These are phyloP conservation scores for Penicillium cataractarum DNA, from an alignment of 495 filamentous ascomycete species.

Conservation along the genomic window DNA sequence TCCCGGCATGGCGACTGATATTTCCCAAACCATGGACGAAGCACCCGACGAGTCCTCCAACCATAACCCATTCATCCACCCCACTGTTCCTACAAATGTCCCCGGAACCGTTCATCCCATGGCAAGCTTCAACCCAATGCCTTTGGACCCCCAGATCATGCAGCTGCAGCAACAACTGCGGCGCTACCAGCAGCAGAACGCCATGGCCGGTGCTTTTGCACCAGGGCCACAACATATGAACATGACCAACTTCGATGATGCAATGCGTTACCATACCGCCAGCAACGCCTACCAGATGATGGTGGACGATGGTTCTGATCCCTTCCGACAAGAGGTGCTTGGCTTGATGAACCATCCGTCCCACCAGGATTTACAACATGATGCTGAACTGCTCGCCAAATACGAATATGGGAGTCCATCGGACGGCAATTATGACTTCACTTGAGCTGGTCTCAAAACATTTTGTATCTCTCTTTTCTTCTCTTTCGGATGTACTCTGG, in stretches of 20 bases:
- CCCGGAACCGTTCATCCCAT: constrained; percentile 41
- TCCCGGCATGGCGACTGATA: constrained; percentile 11
- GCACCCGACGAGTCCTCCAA: constrained; percentile 31
- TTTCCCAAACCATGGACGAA: constrained; percentile 40
- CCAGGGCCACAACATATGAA: constrained; percentile 35
- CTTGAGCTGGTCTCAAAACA: constrained; percentile 26
- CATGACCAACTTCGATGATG: constrained; percentile 43
- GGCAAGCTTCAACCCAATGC: constrained; percentile 43
- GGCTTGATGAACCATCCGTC: constrained; percentile 45
- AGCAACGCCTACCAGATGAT: constrained; percentile 50
- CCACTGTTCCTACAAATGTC: constrained; percentile 29
- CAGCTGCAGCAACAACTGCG: constrained; percentile 45
- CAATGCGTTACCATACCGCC: constrained; percentile 43
- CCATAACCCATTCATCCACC: constrained; percentile 43
- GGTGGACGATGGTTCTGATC: constrained; percentile 48
- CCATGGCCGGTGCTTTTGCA: constrained; percentile 40
- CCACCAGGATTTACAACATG: constrained; percentile 47
- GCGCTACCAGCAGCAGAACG: constrained; percentile 38
- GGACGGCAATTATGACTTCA: constrained; percentile 47
- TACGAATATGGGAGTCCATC: constrained; percentile 48
- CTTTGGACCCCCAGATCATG: constrained; percentile 52
- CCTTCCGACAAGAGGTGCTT: constrained; percentile 45
- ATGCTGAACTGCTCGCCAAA: constrained; percentile 46
- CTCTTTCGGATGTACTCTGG: constrained; percentile 9
- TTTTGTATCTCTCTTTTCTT: constrained; percentile 8